Percentiles rank a stretch among this genome's conserved stretches.
phyloP scores from a whole-genome alignment of 257 asterid genomes.

The Coffea eugenioides region DNA sequence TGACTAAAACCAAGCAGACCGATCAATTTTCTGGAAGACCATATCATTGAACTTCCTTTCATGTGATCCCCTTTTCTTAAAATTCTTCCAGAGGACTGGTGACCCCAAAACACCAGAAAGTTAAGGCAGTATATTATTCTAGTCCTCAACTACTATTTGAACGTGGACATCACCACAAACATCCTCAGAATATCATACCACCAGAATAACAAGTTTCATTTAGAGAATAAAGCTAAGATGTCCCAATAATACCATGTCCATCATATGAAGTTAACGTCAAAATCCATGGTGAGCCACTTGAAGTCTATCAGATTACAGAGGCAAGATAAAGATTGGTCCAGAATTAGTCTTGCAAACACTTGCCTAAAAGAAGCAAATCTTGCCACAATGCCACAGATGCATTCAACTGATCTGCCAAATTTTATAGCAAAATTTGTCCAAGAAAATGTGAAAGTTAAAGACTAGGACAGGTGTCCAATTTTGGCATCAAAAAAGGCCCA shows the following conservation, averaged over 20 bases:
- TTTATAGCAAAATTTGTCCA: background rate
- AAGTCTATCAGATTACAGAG: background rate
- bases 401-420: background rate
- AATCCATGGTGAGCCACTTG: background rate
- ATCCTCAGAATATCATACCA: background rate
- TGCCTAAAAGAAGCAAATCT: background rate
- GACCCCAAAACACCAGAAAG: background rate
- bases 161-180: background rate
- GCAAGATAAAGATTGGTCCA: background rate
- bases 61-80: background rate
- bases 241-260: background rate
- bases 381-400: background rate
- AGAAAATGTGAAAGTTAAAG: background rate
- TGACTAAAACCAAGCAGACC: background rate
- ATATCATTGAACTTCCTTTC: background rate
- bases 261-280: background rate
- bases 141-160: background rate
- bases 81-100: background rate
- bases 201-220: background rate
- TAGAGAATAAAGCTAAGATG: background rate
- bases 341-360: background rate
- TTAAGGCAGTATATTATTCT: background rate
- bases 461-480: background rate
- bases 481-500: background rate
- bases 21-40: background rate